A percentile compares a stretch with the other conserved stretches of the same genome.
These are phyloP conservation scores for Byssothecium circinans DNA, from an alignment of 2,329 filamentous ascomycete genomes.

Conservation along the genomic window DNA sequence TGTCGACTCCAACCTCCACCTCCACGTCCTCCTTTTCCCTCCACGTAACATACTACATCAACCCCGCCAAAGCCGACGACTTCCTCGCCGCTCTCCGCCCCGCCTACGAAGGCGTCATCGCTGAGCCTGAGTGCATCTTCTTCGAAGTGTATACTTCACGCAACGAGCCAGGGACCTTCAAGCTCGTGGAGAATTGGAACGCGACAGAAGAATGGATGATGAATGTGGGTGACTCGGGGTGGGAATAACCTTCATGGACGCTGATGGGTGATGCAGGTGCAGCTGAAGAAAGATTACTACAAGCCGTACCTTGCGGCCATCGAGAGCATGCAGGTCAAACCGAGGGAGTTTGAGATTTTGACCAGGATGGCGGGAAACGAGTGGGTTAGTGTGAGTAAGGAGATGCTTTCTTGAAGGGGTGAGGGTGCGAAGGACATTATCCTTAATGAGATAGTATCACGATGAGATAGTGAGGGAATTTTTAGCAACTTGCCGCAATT, in stretches of 20 bases:
- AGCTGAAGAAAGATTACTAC: slow-evolving; percentile 26
- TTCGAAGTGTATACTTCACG: slow-evolving; percentile 44
- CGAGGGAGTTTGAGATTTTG: slow-evolving; percentile 18
- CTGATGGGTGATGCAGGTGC: slow-evolving; percentile 14
- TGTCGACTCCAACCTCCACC: not conserved
- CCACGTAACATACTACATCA: slow-evolving; percentile 26
- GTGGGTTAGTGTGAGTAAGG: slow-evolving; percentile 16
- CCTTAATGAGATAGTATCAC: not conserved
- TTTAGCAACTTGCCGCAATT: too few relatives aligned
- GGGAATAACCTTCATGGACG: too few relatives aligned
- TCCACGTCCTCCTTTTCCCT: slow-evolving; percentile 10
- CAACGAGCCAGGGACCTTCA: slow-evolving; percentile 17
- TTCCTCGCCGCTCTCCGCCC: slow-evolving; percentile 43
- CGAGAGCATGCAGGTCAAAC: slow-evolving; percentile 22
- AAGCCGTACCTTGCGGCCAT: slow-evolving; percentile 17
- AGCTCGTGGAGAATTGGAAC: slow-evolving; percentile 27
- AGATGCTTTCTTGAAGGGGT: slow-evolving; percentile 1
- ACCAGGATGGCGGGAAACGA: slow-evolving; percentile 15
- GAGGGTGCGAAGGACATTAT: slow-evolving; percentile 13
- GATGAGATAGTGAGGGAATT: too few relatives aligned
- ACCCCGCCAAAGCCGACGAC: slow-evolving; percentile 26
- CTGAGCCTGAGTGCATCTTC: slow-evolving; percentile 50
- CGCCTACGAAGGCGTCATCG: slow-evolving; percentile 45
- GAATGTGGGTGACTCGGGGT: slow-evolving; percentile 16
- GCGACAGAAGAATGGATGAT: slow-evolving; percentile 19